Percentiles rank a stretch among this genome's conserved stretches.
Conservation (phyloP, 148 eudicot genomes). For the Rhododendron griersonianum region DNA sequence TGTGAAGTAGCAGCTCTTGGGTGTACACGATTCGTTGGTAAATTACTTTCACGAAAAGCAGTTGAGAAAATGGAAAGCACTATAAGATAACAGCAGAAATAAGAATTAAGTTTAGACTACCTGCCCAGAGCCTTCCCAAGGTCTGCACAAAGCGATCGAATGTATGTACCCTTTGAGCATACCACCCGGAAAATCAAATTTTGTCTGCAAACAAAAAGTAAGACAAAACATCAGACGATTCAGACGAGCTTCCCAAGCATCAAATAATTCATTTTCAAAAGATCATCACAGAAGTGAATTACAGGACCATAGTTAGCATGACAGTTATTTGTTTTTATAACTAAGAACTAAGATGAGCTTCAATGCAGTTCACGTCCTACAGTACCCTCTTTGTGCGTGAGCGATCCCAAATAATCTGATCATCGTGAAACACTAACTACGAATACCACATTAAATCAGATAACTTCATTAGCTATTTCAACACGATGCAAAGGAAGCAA, state of each 20-base stretch:
- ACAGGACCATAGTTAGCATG: neutral
- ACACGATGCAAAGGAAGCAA: neutral
- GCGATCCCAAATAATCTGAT: neutral
- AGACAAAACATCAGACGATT: neutral
- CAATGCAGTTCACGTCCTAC: neutral
- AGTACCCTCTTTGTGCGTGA: neutral
- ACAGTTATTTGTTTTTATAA: neutral
- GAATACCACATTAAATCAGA: neutral
- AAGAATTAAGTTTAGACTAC: conserved; percentile 28
- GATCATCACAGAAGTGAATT: neutral
- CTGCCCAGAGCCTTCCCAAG: conserved; percentile 87
- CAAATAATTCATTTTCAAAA: neutral
- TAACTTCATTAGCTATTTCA: neutral
- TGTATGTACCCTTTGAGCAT: conserved; percentile 94
- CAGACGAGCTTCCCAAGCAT: neutral
- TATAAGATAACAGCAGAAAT: neutral
- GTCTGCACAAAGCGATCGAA: conserved; percentile 95
- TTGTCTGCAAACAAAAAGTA: conserved; percentile 48
- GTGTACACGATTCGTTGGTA: neutral
- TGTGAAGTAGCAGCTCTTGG: neutral
- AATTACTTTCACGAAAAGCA: neutral
- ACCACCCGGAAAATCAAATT: conserved; percentile 86
- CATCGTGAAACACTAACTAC: neutral
- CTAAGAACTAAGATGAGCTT: neutral
- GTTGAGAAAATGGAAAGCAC: neutral